These are phyloP conservation scores for Hygrophoropsis aurantiaca DNA, from an alignment of 768 basidiomycete species.

Conservation along the genomic window DNA sequence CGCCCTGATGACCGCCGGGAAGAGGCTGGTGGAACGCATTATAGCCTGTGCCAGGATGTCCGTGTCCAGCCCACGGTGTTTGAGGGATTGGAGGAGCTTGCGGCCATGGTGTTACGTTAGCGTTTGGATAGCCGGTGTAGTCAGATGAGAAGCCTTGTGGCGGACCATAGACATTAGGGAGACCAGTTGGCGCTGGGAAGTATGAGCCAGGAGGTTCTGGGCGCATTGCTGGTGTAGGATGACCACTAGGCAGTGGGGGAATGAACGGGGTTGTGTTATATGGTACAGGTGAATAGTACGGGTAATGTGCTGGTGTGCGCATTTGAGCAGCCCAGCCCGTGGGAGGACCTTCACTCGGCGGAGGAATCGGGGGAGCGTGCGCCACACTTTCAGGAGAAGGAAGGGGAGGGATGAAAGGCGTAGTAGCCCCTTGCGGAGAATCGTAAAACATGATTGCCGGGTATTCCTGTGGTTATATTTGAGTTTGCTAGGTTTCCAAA, in stretches of 20 bases:
- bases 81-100: slow-evolving; percentile 19
- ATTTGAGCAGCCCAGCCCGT: slow-evolving; percentile 36
- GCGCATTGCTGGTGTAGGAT: slow-evolving; percentile 23
- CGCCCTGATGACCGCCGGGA: slow-evolving; percentile 22
- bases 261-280: slow-evolving; percentile 39
- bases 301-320: slow-evolving; percentile 35
- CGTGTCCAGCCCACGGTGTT: slow-evolving; percentile 17
- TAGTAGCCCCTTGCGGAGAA: slow-evolving; percentile 29
- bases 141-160: slow-evolving; percentile 21
- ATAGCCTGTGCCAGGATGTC: slow-evolving; percentile 22
- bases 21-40: slow-evolving; percentile 31
- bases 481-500: slow-evolving; percentile 18
- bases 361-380: slow-evolving; percentile 36
- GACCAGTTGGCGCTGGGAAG: slow-evolving; percentile 28
- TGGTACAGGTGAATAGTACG: slow-evolving; percentile 38
- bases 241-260: slow-evolving; percentile 29
- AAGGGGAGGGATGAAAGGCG: slow-evolving; percentile 39
- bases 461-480: slow-evolving; percentile 21
- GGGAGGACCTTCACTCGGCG: slow-evolving; percentile 21
- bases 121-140: slow-evolving; percentile 31
- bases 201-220: slow-evolving; percentile 30
- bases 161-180: slow-evolving; percentile 20
- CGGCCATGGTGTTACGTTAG: slow-evolving; percentile 24
- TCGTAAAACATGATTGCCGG: slow-evolving; percentile 25
- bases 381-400: slow-evolving; percentile 32